These are phyloP conservation scores for Wickerhamiella occidentalis DNA, from an alignment of 805 yeast species.

Conservation along the genomic window DNA sequence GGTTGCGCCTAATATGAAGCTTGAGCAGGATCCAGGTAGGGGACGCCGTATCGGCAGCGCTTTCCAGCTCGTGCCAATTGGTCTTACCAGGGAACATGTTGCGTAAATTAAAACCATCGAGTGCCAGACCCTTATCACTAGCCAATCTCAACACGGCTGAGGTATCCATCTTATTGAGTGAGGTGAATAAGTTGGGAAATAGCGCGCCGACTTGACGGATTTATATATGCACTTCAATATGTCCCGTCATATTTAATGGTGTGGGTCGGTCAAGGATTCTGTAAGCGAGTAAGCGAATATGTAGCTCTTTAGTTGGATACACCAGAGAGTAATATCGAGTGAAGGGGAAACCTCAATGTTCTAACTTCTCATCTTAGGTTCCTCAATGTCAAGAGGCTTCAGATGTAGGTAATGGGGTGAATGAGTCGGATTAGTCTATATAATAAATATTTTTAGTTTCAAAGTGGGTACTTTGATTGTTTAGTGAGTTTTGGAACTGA, in stretches of 20 bases:
- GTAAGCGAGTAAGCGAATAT: too few relatives aligned
- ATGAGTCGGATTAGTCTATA: too few relatives aligned
- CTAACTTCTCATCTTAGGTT: too few relatives aligned
- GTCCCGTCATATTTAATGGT: not conserved
- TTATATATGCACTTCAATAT: not conserved
- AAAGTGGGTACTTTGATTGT: too few relatives aligned
- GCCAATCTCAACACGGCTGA: conserved; percentile 7
- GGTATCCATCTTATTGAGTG: conserved; percentile 6
- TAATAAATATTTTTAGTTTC: too few relatives aligned
- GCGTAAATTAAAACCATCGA: conserved; percentile 7
- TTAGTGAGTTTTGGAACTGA: not conserved
- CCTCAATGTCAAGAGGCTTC: too few relatives aligned
- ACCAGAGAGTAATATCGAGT: too few relatives aligned
- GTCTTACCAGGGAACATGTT: conserved; percentile 8
- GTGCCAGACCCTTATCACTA: conserved; percentile 8
- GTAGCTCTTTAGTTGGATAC: too few relatives aligned
- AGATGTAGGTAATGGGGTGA: too few relatives aligned
- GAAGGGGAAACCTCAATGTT: too few relatives aligned
- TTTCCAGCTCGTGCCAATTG: conserved; percentile 9
- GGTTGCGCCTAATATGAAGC: conserved; percentile 4
- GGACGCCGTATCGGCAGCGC: not conserved
- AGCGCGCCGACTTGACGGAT: not conserved
- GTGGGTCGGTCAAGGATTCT: not conserved
- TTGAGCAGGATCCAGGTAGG: conserved; percentile 10
- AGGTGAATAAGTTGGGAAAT: not conserved